Conservation (phyloP, 2,329 filamentous ascomycete species). For the Penicillium palitans region DNA sequence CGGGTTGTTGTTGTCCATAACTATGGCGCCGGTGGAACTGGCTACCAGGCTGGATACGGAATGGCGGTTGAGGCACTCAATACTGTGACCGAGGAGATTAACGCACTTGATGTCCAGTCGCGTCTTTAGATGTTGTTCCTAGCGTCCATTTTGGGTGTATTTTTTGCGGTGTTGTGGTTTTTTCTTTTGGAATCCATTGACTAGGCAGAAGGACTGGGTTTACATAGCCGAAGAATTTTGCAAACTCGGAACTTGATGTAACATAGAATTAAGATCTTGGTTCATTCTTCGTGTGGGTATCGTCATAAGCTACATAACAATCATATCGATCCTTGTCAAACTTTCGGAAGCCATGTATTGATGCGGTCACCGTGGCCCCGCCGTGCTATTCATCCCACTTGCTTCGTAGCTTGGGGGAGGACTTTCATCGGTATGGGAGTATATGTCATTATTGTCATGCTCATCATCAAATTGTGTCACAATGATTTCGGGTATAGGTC, state of each 20-base stretch:
- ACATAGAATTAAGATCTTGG: not conserved
- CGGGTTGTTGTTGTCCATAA: slow-evolving; percentile 20
- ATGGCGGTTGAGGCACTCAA: slow-evolving; percentile 21
- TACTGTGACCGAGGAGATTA: not conserved
- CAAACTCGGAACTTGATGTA: not conserved
- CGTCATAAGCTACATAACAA: not conserved
- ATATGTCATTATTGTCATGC: not conserved
- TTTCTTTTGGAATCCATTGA: not conserved
- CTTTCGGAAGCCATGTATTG: not conserved
- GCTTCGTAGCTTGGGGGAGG: slow-evolving; percentile 2
- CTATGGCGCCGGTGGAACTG: slow-evolving; percentile 49
- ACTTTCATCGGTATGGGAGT: not conserved
- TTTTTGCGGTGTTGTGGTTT: not conserved
- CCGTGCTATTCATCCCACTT: not conserved
- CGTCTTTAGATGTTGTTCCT: not conserved
- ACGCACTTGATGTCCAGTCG: not conserved
- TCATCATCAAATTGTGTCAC: slow-evolving; percentile 6
- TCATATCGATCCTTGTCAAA: not conserved
- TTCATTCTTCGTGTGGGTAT: not conserved
- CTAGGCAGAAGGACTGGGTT: not conserved
- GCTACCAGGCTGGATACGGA: slow-evolving; percentile 43
- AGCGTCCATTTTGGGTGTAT: not conserved
- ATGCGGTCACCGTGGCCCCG: not conserved
- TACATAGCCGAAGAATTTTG: too few relatives aligned
- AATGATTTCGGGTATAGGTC: slow-evolving; percentile 5